Evolutionary conservation across 768 basidiomycete species (phyloP).

Genomic region (Hemileccinum rubropunctum): DNA sequence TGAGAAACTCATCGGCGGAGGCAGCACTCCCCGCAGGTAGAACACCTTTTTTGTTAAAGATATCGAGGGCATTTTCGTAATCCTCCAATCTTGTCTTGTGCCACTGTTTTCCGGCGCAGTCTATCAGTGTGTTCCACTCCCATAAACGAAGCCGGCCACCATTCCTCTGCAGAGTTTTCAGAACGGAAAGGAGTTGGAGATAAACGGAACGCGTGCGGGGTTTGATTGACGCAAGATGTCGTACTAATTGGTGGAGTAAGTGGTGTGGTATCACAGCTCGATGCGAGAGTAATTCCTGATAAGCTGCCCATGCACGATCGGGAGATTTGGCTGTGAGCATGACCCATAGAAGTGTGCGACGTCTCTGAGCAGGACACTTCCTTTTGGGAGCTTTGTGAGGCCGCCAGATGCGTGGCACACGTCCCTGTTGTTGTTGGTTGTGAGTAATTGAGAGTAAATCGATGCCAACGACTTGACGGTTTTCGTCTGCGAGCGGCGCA

Average conservation of each 20-base stretch:
- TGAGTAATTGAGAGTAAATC: slow-evolving; percentile 5
- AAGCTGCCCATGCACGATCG: slow-evolving; percentile 44
- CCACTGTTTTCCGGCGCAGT: slow-evolving; percentile 63
- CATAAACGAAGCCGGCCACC: slow-evolving; percentile 55
- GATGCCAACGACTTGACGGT: slow-evolving; percentile 5
- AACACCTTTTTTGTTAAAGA: slow-evolving; percentile 59
- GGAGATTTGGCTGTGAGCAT: slow-evolving; percentile 33
- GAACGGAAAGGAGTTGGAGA: slow-evolving; percentile 64
- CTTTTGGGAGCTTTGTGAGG: slow-evolving; percentile 4
- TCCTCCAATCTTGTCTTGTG: slow-evolving; percentile 56
- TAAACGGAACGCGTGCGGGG: slow-evolving; percentile 61
- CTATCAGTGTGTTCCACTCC: slow-evolving; percentile 78
- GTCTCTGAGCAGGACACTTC: slow-evolving; percentile 20
- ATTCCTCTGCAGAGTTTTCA: slow-evolving; percentile 53
- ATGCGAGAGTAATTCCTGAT: slow-evolving; percentile 32
- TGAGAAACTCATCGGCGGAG: slow-evolving; percentile 11
- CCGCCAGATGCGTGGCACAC: neutral
- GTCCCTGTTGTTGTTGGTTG: slow-evolving; percentile 1
- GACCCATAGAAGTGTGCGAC: slow-evolving; percentile 28
- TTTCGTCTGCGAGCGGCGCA: neutral
- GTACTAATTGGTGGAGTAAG: slow-evolving; percentile 60
- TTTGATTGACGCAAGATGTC: slow-evolving; percentile 50
- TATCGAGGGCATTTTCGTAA: slow-evolving; percentile 56
- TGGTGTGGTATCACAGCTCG: slow-evolving; percentile 27
- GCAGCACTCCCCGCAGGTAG: slow-evolving; percentile 16